Base-by-base conservation (phyloP, 768 basidiomycete genomes). In the Pulveroboletus sp. region DNA sequence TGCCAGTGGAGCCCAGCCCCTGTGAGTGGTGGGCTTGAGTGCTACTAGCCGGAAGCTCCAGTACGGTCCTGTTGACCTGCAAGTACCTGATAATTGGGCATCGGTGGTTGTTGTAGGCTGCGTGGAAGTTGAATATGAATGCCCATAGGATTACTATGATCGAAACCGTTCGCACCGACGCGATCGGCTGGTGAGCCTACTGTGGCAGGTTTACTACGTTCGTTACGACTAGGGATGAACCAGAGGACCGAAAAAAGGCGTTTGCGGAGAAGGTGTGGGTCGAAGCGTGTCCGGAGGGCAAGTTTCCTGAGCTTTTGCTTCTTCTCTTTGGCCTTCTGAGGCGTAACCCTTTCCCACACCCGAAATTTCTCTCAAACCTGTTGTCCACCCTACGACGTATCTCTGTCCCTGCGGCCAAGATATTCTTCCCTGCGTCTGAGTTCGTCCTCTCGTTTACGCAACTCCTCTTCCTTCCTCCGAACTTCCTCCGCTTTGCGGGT, bases 161-260 rank as follows among this genome's bases (percentile, higher is more conserved):
- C 55, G 17, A 61, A 55, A 28, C 55, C 26, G 35, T 56, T 52
- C 36, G 62, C 55, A 48, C 66, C 68, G 44, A 52, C 59, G 30
- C 69, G 65, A 46, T 71, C 69, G 11, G 58, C 51, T 38, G 57
- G 67, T 21, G 71, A 46, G 44, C 59, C 70, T 45, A 61, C 58
- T 54, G 69, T 63, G 56, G 69, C 57, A 10, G 69, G 50, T 15
- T 59, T 60, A 58, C 69, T 73, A 37, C 57, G 27, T 5, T 67
- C 66, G 18, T 42, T 57, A 37, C 63, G 69, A 36, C 57, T 59
- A n/a, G 64, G 68, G 43, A 64, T 62, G 30, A 67, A 60, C 65
- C 67, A 65, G 21, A 66, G 61, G 5, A 60, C 55, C 15, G 68
- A 54, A 43, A 67, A 47, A 47, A 49, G 53, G 58, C 51, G 54